Evolutionary conservation across 2,329 filamentous ascomycete species (phyloP).

Genomic region (Magnaporthiopsis incrustans): DNA sequence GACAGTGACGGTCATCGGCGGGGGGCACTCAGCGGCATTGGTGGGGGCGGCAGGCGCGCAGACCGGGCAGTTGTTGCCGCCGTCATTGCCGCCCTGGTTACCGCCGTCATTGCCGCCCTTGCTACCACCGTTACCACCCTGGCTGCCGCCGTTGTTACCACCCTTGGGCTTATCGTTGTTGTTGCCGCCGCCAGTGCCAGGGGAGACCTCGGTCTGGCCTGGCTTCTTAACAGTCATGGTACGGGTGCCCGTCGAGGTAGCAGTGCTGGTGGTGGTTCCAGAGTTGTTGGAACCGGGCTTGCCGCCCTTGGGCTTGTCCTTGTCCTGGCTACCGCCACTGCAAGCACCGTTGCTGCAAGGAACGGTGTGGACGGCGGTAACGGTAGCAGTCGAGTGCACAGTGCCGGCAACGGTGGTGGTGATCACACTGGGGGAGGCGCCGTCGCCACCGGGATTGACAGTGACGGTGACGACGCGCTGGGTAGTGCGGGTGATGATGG

Average conservation of each 20-base stretch:
- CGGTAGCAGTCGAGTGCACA: conserved; percentile 16
- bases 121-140: conserved; percentile 6
- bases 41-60: conserved; percentile 5
- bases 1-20: conserved; percentile 10
- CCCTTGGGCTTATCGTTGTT: conserved; percentile 3
- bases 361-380: conserved; percentile 12
- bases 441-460: conserved; percentile 12
- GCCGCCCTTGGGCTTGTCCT: conserved; percentile 4
- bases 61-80: conserved; percentile 1
- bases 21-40: conserved; percentile 5
- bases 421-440: conserved; percentile 12
- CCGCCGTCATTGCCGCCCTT: neutral
- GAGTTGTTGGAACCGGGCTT: neutral
- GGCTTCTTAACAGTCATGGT: conserved; percentile 10
- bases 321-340: neutral
- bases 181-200: conserved; percentile 8
- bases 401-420: conserved; percentile 19
- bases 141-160: neutral
- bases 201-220: conserved; percentile 1
- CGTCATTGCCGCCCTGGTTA: neutral
- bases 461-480: conserved; percentile 14
- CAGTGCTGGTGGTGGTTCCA: conserved; percentile 16
- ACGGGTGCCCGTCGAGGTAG: conserved; percentile 19
- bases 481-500: conserved; percentile 18
- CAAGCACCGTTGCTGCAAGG: conserved; percentile 4